Conservation (phyloP, 2,329 filamentous ascomycete species). For the Ophiostoma himal-ulmi region DNA sequence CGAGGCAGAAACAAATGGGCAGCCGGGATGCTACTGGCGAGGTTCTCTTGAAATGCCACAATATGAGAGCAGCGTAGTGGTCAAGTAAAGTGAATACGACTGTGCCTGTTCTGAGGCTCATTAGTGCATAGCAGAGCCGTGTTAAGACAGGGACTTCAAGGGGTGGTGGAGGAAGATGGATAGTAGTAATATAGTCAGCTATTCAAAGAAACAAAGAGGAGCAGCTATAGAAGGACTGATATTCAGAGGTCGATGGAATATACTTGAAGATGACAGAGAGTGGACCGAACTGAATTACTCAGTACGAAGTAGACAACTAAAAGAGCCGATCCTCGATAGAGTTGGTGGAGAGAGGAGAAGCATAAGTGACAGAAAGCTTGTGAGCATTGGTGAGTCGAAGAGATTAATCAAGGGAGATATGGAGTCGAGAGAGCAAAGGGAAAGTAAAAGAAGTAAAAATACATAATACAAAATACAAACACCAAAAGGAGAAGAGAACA, state of each 20-base stretch:
- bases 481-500: neutral
- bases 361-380: constrained; percentile 1
- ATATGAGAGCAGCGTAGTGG: neutral
- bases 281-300: too few relatives aligned
- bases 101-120: constrained; percentile 2
- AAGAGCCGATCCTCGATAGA: neutral
- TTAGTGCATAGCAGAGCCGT: neutral
- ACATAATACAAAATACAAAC: too few relatives aligned
- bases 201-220: neutral
- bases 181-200: neutral
- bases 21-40: neutral
- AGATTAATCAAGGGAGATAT: neutral
- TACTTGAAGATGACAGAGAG: neutral
- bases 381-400: neutral
- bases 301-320: too few relatives aligned
- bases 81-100: neutral
- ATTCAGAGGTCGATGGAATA: neutral
- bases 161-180: neutral
- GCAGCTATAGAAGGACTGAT: neutral
- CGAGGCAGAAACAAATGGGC: constrained; percentile 1
- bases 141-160: constrained; percentile 2
- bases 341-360: constrained; percentile 9
- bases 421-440: neutral
- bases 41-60: neutral
- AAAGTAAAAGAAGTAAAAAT: neutral